phyloP scores from a whole-genome alignment of 495 filamentous ascomycete genomes.

The Physcia stellaris region DNA sequence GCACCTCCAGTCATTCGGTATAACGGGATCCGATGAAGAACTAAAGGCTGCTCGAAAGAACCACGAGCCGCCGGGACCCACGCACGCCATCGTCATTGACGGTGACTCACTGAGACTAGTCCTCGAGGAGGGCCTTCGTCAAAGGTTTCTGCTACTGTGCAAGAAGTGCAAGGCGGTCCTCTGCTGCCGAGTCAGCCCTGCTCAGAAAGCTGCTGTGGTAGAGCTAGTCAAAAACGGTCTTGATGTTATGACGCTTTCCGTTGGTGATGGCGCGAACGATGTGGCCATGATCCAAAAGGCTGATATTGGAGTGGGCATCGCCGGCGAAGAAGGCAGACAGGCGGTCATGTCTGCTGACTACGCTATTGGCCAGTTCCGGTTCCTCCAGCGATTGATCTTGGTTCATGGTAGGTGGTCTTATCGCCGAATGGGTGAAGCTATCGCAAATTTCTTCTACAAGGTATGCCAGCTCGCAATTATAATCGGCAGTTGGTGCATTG shows the following conservation, averaged over 20 bases:
- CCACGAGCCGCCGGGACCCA: slow-evolving; percentile 72
- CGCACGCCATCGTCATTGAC: slow-evolving; percentile 94
- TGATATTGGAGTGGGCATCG: slow-evolving; percentile 95
- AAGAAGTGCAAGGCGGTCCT: slow-evolving; percentile 96
- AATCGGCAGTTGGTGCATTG: no score
- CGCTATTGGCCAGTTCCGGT: slow-evolving; percentile 95
- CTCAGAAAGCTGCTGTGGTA: slow-evolving; percentile 96
- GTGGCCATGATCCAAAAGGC: slow-evolving; percentile 99
- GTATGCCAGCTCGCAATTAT: no score
- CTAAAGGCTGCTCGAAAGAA: slow-evolving; percentile 62
- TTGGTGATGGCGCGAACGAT: slow-evolving; percentile 97
- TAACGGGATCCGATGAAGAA: slow-evolving; percentile 82
- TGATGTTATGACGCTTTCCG: slow-evolving; percentile 92
- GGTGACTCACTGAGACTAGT: slow-evolving; percentile 88
- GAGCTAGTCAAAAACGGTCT: slow-evolving; percentile 86
- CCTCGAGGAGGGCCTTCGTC: slow-evolving; percentile 65
- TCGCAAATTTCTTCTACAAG: slow-evolving; percentile 99
- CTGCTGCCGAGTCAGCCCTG: slow-evolving; percentile 93
- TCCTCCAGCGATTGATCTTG: slow-evolving; percentile 77
- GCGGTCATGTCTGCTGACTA: slow-evolving; percentile 99
- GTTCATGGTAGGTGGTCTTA: slow-evolving; percentile 98
- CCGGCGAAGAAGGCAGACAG: slow-evolving; percentile 91
- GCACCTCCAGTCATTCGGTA: slow-evolving; percentile 54
- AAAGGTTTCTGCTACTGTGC: slow-evolving; percentile 88
- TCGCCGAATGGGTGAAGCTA: slow-evolving; percentile 78